Conservation (phyloP, 176 grass and related monocot genomes). For the Zoysia japonica region DNA sequence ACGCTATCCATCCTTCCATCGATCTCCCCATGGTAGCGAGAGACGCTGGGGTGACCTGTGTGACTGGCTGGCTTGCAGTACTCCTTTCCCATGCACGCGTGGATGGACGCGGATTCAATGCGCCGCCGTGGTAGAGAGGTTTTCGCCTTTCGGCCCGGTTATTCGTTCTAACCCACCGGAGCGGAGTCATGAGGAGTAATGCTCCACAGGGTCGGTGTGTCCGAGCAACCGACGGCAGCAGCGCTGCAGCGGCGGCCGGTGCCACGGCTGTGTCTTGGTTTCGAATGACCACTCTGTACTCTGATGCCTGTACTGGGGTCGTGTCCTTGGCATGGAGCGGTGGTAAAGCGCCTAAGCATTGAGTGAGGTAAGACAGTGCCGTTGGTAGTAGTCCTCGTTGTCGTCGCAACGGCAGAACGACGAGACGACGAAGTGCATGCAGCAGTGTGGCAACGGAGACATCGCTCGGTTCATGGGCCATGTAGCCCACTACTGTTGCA, state of each 20-base stretch:
- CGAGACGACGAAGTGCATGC: no score
- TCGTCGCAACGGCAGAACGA: background rate
- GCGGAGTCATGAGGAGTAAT: background rate
- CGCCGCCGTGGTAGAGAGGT: conserved; percentile 40
- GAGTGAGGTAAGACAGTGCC: background rate
- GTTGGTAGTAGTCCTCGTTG: background rate
- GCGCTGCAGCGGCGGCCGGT: background rate
- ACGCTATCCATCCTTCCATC: background rate
- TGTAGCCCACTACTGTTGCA: background rate
- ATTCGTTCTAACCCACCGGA: background rate
- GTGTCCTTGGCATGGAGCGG: background rate
- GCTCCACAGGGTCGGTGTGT: background rate
- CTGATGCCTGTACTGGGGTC: background rate
- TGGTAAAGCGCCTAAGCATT: background rate
- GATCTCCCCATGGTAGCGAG: background rate
- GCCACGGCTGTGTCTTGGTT: background rate
- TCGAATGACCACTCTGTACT: background rate
- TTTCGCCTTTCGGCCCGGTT: background rate
- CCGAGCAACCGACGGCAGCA: conserved; percentile 22
- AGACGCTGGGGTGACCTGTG: background rate
- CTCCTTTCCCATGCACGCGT: background rate
- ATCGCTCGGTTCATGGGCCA: background rate
- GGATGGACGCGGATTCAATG: conserved; percentile 32
- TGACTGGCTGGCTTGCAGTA: background rate
- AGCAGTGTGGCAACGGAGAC: background rate